These are phyloP conservation scores for Cercospora berteroae DNA, from an alignment of 2,329 filamentous ascomycete species.

Conservation along the genomic window DNA sequence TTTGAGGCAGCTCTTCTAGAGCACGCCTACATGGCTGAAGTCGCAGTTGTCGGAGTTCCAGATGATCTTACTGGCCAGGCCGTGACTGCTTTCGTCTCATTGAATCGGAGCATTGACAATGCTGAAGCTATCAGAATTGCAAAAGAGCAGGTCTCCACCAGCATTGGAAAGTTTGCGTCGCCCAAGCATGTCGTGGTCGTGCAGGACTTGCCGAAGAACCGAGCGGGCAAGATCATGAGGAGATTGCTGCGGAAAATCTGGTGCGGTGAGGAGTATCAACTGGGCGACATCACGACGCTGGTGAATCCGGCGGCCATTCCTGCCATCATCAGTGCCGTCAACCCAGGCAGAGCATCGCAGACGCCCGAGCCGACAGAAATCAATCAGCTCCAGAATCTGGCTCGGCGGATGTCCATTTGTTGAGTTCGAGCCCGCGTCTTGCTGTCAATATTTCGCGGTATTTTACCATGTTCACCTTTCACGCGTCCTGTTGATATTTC, in stretches of 20 bases:
- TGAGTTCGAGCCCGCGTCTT: not conserved
- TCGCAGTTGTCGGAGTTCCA: not conserved
- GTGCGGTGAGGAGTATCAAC: not conserved
- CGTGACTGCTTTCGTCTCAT: constrained; percentile 49
- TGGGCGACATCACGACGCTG: not conserved
- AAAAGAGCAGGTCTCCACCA: not conserved
- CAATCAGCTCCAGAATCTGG: not conserved
- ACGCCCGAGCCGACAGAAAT: not conserved
- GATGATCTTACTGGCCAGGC: not conserved
- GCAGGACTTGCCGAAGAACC: not conserved
- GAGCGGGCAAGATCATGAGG: not conserved
- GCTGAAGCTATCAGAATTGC: constrained; percentile 45
- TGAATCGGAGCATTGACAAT: constrained; percentile 65
- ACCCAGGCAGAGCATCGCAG: not conserved
- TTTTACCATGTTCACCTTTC: not conserved
- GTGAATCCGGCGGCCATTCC: not conserved
- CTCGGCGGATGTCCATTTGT: not conserved
- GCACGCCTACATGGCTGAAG: not conserved
- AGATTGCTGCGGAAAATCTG: not conserved
- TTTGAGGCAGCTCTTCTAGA: not conserved
- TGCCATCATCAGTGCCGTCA: not conserved
- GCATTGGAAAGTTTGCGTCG: not conserved
- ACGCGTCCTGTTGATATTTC: not conserved
- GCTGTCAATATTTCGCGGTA: not conserved
- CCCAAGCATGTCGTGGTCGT: not conserved